Evolutionary conservation across 345 rosid genomes (phyloP), one percentile per base, ranked within the genome.

Genomic region (Eucalyptus virginea): DNA sequence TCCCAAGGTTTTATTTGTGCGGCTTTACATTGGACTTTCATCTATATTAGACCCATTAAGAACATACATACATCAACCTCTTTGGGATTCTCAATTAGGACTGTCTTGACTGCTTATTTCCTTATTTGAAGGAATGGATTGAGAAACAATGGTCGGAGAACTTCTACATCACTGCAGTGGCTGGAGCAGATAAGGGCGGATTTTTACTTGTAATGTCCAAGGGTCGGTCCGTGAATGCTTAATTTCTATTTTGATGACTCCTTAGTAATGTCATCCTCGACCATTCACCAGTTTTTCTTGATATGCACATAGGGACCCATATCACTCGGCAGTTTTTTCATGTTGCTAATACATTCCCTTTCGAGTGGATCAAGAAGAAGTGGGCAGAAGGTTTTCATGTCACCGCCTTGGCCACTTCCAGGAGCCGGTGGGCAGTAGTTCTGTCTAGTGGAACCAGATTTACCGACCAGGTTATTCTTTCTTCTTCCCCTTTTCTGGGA

Each of bases 191-290:
- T 90, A 94, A 95, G 90, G 98, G 98, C 50, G 95, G 97, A 92
- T 96, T 98, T 28, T 90, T 97, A 30, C 96, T 96, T 88, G 95
- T 97, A 89, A 97, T 96, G 99, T 96, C 98, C 15, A 96, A 97
- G 90, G 98, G 99, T 97, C 88, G 3, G 81, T 37, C 81, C 81
- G 2, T 19, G 45, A 72, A 37, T 72, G 14, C 45, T 72, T 72
- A 21, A 37, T 37, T 72, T 67, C 42, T 69, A 9, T 34, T 34
- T 69, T 18, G 4, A 34, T 34, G 81, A 32, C 42, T 34, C 81
- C 42, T 18, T 17, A 32, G 81, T 69, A 69, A 32, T 18, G 42
- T 69, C 40, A 69, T 17, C 37, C 81, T 69, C 23, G 6, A 69
- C 40, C 40, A 67, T 67, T 67, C 40, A 34, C 44, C 81, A 34